phyloP scores from a whole-genome alignment of 2,329 filamentous ascomycete genomes.

The Sarocladium brachiariae region DNA sequence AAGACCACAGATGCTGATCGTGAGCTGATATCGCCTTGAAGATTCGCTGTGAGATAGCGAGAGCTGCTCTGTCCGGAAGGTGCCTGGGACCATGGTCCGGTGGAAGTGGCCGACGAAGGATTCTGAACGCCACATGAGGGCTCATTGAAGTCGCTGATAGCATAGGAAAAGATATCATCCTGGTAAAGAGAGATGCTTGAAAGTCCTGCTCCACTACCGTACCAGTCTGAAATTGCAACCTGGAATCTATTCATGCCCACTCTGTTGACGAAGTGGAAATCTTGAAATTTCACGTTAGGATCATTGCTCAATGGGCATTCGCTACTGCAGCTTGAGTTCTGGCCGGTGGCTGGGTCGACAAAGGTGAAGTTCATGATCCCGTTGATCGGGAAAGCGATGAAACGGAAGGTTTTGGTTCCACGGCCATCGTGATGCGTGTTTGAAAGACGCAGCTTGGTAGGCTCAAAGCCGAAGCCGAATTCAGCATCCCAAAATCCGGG shows the following conservation, averaged over 20 bases:
- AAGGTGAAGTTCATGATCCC: slow-evolving; percentile 98
- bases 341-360: slow-evolving; percentile 64
- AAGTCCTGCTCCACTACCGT: slow-evolving; percentile 77
- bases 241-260: slow-evolving; percentile 85
- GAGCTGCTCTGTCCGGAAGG: slow-evolving; percentile 64
- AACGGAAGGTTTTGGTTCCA: slow-evolving; percentile 83
- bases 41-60: slow-evolving; percentile 65
- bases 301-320: slow-evolving; percentile 78
- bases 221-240: slow-evolving; percentile 81
- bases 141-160: slow-evolving; percentile 82
- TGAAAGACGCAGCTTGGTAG: slow-evolving; percentile 79
- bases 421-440: slow-evolving; percentile 81
- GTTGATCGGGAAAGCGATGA: slow-evolving; percentile 74
- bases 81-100: slow-evolving; percentile 67
- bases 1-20: slow-evolving; percentile 67
- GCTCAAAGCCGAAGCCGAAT: slow-evolving; percentile 78
- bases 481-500: slow-evolving; percentile 77
- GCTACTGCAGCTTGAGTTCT: slow-evolving; percentile 67
- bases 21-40: slow-evolving; percentile 49
- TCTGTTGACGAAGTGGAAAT: slow-evolving; percentile 83
- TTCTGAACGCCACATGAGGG: slow-evolving; percentile 62
- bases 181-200: slow-evolving; percentile 82
- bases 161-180: slow-evolving; percentile 78
- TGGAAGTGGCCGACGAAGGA: slow-evolving; percentile 59
- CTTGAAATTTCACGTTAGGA: slow-evolving; percentile 61